phyloP scores from a whole-genome alignment of 805 yeast genomes.

The Metahyphopichia silvanorum region DNA sequence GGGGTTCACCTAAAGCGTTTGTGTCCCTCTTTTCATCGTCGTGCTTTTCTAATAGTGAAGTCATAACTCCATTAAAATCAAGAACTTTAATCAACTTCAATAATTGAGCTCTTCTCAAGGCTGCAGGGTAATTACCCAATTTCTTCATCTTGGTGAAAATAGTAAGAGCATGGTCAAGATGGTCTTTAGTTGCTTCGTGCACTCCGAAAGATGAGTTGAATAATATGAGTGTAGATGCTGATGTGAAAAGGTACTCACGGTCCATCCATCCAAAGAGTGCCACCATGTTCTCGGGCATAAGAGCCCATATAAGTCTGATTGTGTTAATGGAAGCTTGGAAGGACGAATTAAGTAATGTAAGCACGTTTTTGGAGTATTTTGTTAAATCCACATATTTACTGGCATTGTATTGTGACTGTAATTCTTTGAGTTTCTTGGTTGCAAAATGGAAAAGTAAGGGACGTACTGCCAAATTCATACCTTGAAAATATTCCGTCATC shows the following conservation, averaged over 20 bases:
- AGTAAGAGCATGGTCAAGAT: slow-evolving; percentile 66
- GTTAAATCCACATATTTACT: slow-evolving; percentile 62
- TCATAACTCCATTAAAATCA: slow-evolving; percentile 67
- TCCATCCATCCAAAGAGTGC: slow-evolving; percentile 87
- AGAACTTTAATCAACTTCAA: slow-evolving; percentile 60
- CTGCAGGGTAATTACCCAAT: slow-evolving; percentile 79
- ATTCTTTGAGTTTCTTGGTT: slow-evolving; percentile 55
- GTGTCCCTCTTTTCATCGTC: slow-evolving; percentile 39
- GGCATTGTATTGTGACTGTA: slow-evolving; percentile 33
- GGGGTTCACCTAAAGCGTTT: slow-evolving; percentile 1
- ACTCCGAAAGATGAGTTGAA: slow-evolving; percentile 81
- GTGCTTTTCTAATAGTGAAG: slow-evolving; percentile 53
- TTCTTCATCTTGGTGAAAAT: slow-evolving; percentile 74
- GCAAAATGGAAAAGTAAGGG: slow-evolving; percentile 77
- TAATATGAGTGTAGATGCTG: slow-evolving; percentile 68
- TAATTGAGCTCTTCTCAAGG: slow-evolving; percentile 67
- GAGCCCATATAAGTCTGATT: slow-evolving; percentile 68
- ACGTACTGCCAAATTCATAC: slow-evolving; percentile 73
- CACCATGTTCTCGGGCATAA: slow-evolving; percentile 76
- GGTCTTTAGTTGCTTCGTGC: slow-evolving; percentile 69
- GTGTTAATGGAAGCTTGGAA: slow-evolving; percentile 80
- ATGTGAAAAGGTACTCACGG: slow-evolving; percentile 73
- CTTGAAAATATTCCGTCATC: slow-evolving; percentile 82
- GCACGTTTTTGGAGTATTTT: slow-evolving; percentile 61
- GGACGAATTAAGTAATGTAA: slow-evolving; percentile 70